Conservation (phyloP, 768 basidiomycete genomes). For the Mycena alexandri region DNA sequence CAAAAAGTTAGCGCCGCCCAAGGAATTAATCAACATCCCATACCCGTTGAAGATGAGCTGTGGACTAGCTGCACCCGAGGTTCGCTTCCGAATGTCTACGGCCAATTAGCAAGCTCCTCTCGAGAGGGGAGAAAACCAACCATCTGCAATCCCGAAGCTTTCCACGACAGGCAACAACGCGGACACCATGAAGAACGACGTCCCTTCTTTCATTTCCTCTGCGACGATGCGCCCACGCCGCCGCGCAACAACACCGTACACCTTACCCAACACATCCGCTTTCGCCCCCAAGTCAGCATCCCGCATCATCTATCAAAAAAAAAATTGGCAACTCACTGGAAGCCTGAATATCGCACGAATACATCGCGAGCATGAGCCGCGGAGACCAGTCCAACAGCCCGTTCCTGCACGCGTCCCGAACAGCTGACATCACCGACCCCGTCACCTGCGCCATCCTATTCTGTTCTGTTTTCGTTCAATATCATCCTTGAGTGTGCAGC, state of each 20-base stretch:
- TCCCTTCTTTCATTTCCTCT: conserved; percentile 99
- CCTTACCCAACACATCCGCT: conserved; percentile 98
- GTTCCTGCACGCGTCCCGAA: conserved; percentile 90
- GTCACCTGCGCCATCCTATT: conserved; percentile 87
- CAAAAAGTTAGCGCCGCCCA: conserved; percentile 34
- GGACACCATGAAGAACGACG: conserved; percentile 91
- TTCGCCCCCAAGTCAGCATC: conserved; percentile 31
- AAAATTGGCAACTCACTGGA: conserved; percentile 74
- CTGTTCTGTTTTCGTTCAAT: conserved; percentile 64
- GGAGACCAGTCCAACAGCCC: conserved; percentile 98
- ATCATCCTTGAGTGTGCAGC: conserved; percentile 12
- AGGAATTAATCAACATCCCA: conserved; percentile 38
- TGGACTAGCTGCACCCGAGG: conserved; percentile 97
- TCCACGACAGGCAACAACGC: conserved; percentile 96
- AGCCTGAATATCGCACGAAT: conserved; percentile 97
- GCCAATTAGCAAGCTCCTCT: conserved; percentile 3
- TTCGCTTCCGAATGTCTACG: conserved; percentile 93
- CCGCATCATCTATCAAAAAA: conserved; percentile 14
- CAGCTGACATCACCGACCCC: conserved; percentile 90
- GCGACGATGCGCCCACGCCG: conserved; percentile 93
- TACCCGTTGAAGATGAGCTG: conserved; percentile 97
- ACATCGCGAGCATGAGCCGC: conserved; percentile 97
- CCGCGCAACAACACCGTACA: conserved; percentile 94
- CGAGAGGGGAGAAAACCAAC: conserved; percentile 56
- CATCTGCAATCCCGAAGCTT: conserved; percentile 97